Conservation (phyloP, 2,329 filamentous ascomycete genomes). For the Neopestalotiopsis sp. region DNA sequence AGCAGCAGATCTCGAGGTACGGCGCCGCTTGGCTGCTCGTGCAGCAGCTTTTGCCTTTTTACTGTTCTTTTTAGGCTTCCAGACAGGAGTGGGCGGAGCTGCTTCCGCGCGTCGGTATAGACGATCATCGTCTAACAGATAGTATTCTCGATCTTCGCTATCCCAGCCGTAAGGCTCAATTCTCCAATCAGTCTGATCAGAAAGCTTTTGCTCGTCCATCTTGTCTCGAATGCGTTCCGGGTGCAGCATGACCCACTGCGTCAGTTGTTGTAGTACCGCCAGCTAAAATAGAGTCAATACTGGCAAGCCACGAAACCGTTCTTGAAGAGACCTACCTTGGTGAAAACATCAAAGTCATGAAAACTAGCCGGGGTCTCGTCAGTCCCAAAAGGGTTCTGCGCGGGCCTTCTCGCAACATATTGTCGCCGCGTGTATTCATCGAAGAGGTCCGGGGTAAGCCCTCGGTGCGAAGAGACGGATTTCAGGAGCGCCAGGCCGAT, state of each 20-base stretch:
- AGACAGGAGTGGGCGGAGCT: conserved; percentile 60
- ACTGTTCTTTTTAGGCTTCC: conserved; percentile 68
- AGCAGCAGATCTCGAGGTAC: conserved; percentile 51
- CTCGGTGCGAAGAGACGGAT: conserved; percentile 91
- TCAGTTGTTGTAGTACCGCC: conserved; percentile 83
- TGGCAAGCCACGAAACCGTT: neutral
- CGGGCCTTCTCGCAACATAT: conserved; percentile 80
- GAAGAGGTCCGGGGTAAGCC: conserved; percentile 84
- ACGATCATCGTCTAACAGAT: conserved; percentile 90
- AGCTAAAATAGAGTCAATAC: conserved; percentile 52
- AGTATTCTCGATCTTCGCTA: conserved; percentile 83
- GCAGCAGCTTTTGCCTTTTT: conserved; percentile 68
- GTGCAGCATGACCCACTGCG: conserved; percentile 86
- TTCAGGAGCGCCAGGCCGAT: conserved; percentile 89
- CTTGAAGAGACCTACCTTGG: conserved; percentile 63
- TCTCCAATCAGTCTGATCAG: conserved; percentile 80
- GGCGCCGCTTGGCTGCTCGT: conserved; percentile 76
- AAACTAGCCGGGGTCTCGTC: conserved; percentile 78
- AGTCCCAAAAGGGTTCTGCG: conserved; percentile 83
- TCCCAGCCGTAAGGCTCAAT: conserved; percentile 92
- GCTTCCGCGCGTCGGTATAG: conserved; percentile 88
- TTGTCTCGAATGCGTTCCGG: conserved; percentile 85
- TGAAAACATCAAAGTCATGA: conserved; percentile 79
- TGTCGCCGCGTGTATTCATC: conserved; percentile 93
- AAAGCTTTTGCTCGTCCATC: conserved; percentile 82